Base-by-base conservation (phyloP, 192 early-diverging fungal genomes). In the Glomus cerebriforme region DNA sequence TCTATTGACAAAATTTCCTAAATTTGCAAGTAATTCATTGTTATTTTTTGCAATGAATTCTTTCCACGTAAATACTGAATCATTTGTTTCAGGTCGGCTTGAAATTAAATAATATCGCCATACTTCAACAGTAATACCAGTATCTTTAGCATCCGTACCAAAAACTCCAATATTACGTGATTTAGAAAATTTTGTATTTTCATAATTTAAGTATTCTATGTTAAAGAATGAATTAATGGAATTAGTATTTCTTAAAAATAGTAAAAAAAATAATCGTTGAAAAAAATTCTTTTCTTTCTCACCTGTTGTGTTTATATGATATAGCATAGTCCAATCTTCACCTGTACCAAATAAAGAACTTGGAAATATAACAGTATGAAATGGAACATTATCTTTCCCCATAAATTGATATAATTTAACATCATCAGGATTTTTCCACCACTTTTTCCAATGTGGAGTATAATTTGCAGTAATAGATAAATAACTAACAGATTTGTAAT, bases 381-480 rank as follows among this genome's bases (percentile, higher is more conserved):
- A 99, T 54, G 96, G 96, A 24, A 99, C 97, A 75, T 99, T 99
- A 84, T 99, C 98, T 87, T 99, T 99, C 80, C 98, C 98, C 97
- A 99, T 98, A 83, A 99, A 99, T 88, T 99, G 97, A 88, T 95
- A 99, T 80, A 99, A 90, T 83, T 95, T 88, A 69, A 99, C 97
- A 62, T 99, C 83, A 26, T 96, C 88, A 0, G 96, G 96, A 86
- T 99, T 98, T 89, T 97, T 97, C 97, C 98, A 99, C 98, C 98
- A 99, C 81, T 94, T 89, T 84, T 96, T 90, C 97, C 97, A 98
- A 29, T 97, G 92, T 69, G 85, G 79, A 5, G 97, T 97, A 85
- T 98, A 98, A 72, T 92, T 96, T 54, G 97, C 96, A 1, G 97
- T 99, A 83, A 99, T 99, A 43, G 96, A 98, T 26, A 95, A 92